Conservation (phyloP, 2,329 filamentous ascomycete species). For the Trichophyton rubrum region DNA sequence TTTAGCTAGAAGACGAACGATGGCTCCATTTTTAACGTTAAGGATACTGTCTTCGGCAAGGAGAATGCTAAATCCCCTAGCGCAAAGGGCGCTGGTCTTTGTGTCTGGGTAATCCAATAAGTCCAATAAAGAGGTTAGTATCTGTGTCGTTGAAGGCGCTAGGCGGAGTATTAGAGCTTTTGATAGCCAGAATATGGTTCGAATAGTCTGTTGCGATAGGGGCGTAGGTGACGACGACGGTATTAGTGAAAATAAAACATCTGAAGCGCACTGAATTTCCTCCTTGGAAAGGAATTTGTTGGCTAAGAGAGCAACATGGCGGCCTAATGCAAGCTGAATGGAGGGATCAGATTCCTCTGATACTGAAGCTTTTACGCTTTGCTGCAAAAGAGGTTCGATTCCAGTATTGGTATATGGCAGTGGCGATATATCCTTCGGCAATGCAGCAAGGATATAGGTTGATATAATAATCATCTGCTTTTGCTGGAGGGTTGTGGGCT, state of each 20-base stretch:
- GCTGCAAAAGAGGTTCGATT: conserved; percentile 25
- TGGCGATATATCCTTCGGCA: conserved; percentile 28
- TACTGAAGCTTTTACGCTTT: conserved; percentile 25
- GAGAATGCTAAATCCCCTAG: conserved; percentile 47
- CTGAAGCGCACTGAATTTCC: conserved; percentile 21
- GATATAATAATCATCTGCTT: conserved; percentile 43
- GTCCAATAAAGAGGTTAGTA: conserved; percentile 40
- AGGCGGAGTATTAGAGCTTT: conserved; percentile 49
- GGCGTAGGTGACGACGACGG: conserved; percentile 11
- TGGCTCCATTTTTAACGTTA: conserved; percentile 48
- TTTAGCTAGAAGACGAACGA: conserved; percentile 49
- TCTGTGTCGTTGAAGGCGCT: conserved; percentile 35
- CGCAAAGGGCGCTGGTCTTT: conserved; percentile 39
- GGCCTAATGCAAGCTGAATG: conserved; percentile 30
- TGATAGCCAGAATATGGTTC: conserved; percentile 47
- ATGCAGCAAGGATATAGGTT: conserved; percentile 44
- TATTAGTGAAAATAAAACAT: conserved; percentile 24
- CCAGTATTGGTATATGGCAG: conserved; percentile 23
- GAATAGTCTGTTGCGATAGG: conserved; percentile 33
- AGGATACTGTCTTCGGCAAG: conserved; percentile 50
- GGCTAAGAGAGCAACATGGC: conserved; percentile 30
- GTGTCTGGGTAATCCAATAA: conserved; percentile 34
- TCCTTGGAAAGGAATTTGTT: conserved; percentile 32
- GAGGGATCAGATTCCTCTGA: conserved; percentile 21
- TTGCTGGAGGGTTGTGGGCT: conserved; percentile 21